Evolutionary conservation across 208 protist species (phyloP), one percentile per base, ranked within the genome.

Genomic region (Zelonia costaricensis): DNA sequence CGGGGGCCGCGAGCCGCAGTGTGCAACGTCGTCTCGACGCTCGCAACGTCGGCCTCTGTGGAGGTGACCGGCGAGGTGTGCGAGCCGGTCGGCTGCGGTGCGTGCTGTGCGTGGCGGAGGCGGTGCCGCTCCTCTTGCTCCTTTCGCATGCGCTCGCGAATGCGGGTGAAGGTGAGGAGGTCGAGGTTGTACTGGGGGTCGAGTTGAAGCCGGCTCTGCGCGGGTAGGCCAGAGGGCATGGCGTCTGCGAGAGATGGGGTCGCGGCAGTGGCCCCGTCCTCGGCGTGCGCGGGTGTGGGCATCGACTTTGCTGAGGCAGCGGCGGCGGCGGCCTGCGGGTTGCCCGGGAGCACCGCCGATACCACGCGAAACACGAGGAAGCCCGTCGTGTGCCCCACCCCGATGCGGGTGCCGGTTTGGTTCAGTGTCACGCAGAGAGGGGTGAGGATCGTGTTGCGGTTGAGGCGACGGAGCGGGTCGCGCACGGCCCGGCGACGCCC

Each of bases 281-380:
- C 53, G 45, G 20, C 22, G 30, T 38, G 25, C 25, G 43, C 16
- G 3, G 22, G 20, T 1, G 60, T 15, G 10, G 36, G 6, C 16
- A 23, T 28, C 35, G 30, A 7, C n/a, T 20, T 2, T 6, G 53
- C 25, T 36, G 45, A 13, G 18, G 28, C 18, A 30, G 53, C 33
- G 7, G 25, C 15, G 9, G 8, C 30, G n/a, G 27, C 42, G 2
- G 33, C 33, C 16, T 33, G 40, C 33, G 22, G 22, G 8, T 28
- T 12, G 28, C 9, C 54, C 28, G 60, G 40, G 8, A 20, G 36
- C 4, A 18, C n/a, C 1, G 45, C 33, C 12, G 61, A 44, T 16
- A 62, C 38, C 9, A 92, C 54, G 20, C 57, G 71, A 38, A 87
- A 92, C 22, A 92, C 82, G n/a, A 92, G 49, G 33, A 78, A 92